Evolutionary conservation across 179 eudicot species (phyloP), one percentile per base, ranked within the genome.

Genomic region (Beta lomatogona): DNA sequence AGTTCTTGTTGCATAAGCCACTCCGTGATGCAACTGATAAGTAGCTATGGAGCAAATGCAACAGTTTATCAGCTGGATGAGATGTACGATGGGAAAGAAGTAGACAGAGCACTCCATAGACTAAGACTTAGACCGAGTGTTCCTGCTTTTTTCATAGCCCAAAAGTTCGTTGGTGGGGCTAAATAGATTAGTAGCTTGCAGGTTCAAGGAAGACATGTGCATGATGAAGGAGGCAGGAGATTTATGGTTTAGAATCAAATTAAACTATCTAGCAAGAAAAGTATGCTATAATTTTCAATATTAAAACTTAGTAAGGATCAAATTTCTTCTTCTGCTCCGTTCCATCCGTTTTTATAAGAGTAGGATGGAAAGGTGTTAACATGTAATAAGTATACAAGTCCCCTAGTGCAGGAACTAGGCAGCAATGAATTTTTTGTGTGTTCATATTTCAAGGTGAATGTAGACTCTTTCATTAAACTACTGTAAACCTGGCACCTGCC

Each of bases 1-100:
- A 84, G 83, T 54, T 84, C 83, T 7, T 84, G 86, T 58, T 84
- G 86, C 76, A 84, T 84, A 61, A 77, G 86, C 79, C 86, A 84
- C 75, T 77, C 86, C 31, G 66, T 81, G 19, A 78, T 72, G 70
- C 71, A 81, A 46, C 66, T 84, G 19, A 72, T 84, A 72, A 77
- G 76, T 48, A 50, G 84, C 66, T 84, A 71, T 48, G 84, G 86
- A 58, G 84, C 84, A 13, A 84, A 84, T 65, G 84, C 82, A 48
- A 73, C 79, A 55, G 82, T 84, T 13, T 77, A 72, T 59, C 79
- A 84, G 50, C 72, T 84, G 57, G 86, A 84, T 66, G 70, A 72
- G 21, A 48, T 84, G 64, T 81, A 81, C 60, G 28, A 25, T 25
- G 28, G 64, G 75, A 52, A 25, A 25, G 28, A 25, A 25, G 28